Base-by-base conservation (phyloP, 1,284 basidiomycete genomes). In the Pseudozyma thailandica region DNA sequence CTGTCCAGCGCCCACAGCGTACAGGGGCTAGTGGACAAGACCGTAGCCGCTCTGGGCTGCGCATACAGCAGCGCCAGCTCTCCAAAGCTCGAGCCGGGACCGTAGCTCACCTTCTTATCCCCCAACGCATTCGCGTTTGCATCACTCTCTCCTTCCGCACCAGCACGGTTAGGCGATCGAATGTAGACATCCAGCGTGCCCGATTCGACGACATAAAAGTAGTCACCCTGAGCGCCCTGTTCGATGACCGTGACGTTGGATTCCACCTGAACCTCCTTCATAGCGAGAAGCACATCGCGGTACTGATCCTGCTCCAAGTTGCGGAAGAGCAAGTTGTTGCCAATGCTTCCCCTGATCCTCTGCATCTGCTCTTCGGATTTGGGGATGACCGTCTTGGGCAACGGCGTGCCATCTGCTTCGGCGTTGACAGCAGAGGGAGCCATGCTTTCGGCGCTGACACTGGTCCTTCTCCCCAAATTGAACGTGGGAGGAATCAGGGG, bases 31-130 rank as follows among this genome's bases (percentile, higher is more conserved):
- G 91, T 89, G 4, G 94, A 90, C 27, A 97, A 85, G 46, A 98
- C 93, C 3, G 93, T 93, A 5, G 96, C 95, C 6, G 94, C 93
- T 46, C 95, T 91, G 28, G 93, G 93, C 77, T 96, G 93, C 44
- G 93, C 93, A 84, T 99, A 96, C 92, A 99, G 95, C 72, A 99
- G 85, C 28, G 96, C 96, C 47, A 99, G 87, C 84, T 99, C 96
- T 49, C 96, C 95, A 77, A 98, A 98, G 47, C 91, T 93, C 66
- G 88, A 89, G 0, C 94, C 94, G 1, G 92, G 89, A 45, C 87
- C 88, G 86, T 92, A 95, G 62, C 91, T 90, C 45, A 90, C 88
- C 5, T 77, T 77, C 38, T 80, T 79, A 25, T 78, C 71, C 20
- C 78, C 76, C 18, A 78, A 62, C 2, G 58, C 52, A 0, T 58